Conservation (phyloP, 768 basidiomycete species). For the Brasilioporus rufonigricans region DNA sequence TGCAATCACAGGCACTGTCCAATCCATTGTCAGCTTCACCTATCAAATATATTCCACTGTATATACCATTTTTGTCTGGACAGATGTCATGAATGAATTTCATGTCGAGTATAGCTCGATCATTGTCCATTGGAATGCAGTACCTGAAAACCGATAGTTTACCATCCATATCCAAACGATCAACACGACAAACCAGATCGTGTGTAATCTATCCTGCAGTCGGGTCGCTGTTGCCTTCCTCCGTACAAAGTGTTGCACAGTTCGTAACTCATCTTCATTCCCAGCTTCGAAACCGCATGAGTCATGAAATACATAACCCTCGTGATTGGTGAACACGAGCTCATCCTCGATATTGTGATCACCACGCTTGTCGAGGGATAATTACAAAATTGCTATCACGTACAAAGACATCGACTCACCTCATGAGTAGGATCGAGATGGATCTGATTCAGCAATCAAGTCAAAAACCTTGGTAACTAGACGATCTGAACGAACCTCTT, state of each 20-base stretch:
- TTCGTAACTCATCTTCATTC: background rate
- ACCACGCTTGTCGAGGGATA: background rate
- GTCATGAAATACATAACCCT: background rate
- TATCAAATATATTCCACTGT: background rate
- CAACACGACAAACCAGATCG: background rate
- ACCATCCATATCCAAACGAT: background rate
- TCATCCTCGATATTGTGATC: background rate
- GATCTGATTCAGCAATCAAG: background rate
- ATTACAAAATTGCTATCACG: background rate
- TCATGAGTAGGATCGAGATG: background rate
- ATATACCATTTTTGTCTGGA: background rate
- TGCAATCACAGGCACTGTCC: background rate
- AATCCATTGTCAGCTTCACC: background rate
- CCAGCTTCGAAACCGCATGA: background rate
- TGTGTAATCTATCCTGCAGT: background rate
- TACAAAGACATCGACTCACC: background rate
- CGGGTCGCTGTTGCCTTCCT: background rate
- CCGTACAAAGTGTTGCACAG: background rate
- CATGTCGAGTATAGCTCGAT: background rate
- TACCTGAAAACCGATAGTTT: background rate
- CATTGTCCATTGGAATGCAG: background rate
- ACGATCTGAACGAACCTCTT: background rate
- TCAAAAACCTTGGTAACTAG: background rate
- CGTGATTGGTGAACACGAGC: background rate
- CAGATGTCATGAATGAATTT: background rate